Base-by-base conservation (phyloP, 371 early-diverging fungal species). In the Mortierella sp. region DNA sequence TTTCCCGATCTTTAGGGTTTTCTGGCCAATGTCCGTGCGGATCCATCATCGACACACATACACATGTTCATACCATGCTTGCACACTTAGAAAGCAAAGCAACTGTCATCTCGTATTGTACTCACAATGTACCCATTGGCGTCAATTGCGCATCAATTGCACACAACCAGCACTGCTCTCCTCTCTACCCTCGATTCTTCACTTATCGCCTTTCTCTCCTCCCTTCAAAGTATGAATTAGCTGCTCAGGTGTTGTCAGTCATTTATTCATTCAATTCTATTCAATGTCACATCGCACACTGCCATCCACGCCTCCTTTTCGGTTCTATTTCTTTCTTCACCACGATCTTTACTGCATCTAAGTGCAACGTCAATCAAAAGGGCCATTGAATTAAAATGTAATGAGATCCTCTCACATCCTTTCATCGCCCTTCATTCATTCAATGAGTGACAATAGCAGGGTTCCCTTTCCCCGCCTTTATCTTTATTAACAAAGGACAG, bases 11-110 rank as follows among this genome's bases (percentile, higher is more conserved):
- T 68, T 42, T 68, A 68, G 68, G 68, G 38, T 68, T 68, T 21
- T 34, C 34, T 68, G 19, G 21, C 68, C 68, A 68, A 31, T 42
- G 68, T 68, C 68, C 68, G 68, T 68, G 68, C 68, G 34, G 68
- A 65, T 38, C 2, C 21, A 11, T 10, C 1, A 24, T 55, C n/a
- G 7, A 55, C 68, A 13, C 13, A 31, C 58, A 26, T 0, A 34
- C 24, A n/a, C n/a, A 13, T n/a, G 9, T 38, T 0, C 31, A 21
- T 0, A 19, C 21, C 21, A 0, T 1, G 38, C 65, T 63, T 34
- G 16, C 19, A 19, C 63, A 6, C 19, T 34, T 7, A 21, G 34
- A 63, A 28, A 63, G 52, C 13, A 24, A 21, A 16, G 5, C 68
- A 68, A 28, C 14, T 14, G 14, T 14, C 31, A 28, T 28, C 28